Conservation (phyloP, 2,329 filamentous ascomycete species). For the Penicillium concentricum region DNA sequence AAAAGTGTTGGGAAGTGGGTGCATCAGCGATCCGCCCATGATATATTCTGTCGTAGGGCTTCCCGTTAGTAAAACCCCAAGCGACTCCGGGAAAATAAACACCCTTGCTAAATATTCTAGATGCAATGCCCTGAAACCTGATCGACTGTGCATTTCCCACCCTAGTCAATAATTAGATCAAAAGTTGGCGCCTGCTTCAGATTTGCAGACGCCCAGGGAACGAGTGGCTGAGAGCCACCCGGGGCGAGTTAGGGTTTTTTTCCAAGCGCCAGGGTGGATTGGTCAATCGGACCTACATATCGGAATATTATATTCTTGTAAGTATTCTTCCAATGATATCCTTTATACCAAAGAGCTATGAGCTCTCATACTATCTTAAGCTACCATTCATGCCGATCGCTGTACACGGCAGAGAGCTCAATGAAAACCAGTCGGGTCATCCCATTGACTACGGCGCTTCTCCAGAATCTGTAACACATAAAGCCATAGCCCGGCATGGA, state of each 20-base stretch:
- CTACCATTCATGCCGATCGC: not conserved
- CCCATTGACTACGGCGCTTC: not conserved
- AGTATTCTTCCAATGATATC: not conserved
- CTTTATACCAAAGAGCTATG: not conserved
- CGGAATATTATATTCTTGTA: not conserved
- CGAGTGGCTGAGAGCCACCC: constrained; percentile 28
- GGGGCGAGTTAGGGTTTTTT: constrained; percentile 7
- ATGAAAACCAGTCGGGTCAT: not conserved
- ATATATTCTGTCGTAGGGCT: not conserved
- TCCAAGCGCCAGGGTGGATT: constrained; percentile 32
- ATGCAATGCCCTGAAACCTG: constrained; percentile 16
- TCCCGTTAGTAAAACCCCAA: not conserved
- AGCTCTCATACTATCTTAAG: not conserved
- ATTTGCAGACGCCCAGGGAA: constrained; percentile 4
- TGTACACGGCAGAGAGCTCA: not conserved
- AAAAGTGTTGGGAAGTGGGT: not conserved
- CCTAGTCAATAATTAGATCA: not conserved
- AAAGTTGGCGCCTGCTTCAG: constrained; percentile 21
- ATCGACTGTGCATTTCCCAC: constrained; percentile 8
- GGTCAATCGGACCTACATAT: not conserved
- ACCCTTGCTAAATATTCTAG: not conserved
- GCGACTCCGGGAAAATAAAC: constrained; percentile 1
- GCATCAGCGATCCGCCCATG: not conserved
- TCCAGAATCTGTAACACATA: constrained; percentile 8
- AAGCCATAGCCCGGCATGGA: not conserved